Base-by-base conservation (phyloP, 805 yeast genomes). In the Pichia sporocuriosa region DNA sequence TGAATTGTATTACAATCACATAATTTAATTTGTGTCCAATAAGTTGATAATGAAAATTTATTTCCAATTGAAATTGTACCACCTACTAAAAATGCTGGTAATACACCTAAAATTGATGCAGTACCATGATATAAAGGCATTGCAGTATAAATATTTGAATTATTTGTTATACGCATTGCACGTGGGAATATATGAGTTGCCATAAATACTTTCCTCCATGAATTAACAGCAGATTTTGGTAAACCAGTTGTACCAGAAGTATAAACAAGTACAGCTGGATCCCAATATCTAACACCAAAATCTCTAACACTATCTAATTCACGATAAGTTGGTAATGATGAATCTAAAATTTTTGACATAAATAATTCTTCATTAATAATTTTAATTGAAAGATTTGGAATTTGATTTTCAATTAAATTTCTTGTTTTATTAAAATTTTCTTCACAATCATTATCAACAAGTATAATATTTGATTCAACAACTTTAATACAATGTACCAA, bases 41-140 rank as follows among this genome's bases (percentile, higher is more conserved):
- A 87, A 4, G 84, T 76, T 4, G 82, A 70, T 6, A 90, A 80
- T 1, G 95, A 84, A 59, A 90, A 89, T 59, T 84, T 85, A 49
- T 79, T 80, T 22, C 90, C 79, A 20, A 90, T 60, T 0, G 93
- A 84, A 36, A 83, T 75, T 49, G 88, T 76, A 1, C 83, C 93
- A 37, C 95, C 95, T 32, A 64, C 66, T 4, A 62, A 56, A 24
- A 72, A 52, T 11, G 54, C 51, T 1, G 95, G 88, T 55, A 89
- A 70, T 6, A 82, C 77, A 11, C 96, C 96, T 41, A 89, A 64
- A 62, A 87, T 72, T 0, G 96, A 84, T 4, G 96, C 97, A 0
- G 97, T 89, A 1, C 96, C 86, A 61, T 89, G 97, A 58, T 90
- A 89, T 46, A 90, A 67, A 2, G 97, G 97, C 97, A 89, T 89